Evolutionary conservation across 345 rosid species (phyloP).

Genomic region (Citrus medica): DNA sequence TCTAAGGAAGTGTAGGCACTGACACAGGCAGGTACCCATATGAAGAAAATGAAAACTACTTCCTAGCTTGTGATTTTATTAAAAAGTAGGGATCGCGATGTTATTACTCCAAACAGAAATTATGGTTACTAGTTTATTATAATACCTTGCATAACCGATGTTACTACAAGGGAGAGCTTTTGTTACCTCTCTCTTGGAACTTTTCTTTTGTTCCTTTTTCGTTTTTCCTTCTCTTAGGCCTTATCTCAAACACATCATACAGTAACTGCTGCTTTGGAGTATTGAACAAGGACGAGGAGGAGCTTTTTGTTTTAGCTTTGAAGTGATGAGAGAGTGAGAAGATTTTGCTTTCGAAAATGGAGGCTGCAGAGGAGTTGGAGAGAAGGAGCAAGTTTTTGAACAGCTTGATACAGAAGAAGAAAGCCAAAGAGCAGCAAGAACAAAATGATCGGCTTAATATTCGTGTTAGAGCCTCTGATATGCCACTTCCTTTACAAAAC

Average conservation of each 20-base stretch:
- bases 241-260: constrained; percentile 27
- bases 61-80: too few species aligned
- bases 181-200: background rate
- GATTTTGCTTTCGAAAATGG: constrained; percentile 37
- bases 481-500: constrained; percentile 67
- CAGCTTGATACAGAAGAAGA: constrained; percentile 91
- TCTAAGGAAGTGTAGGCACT: background rate
- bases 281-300: background rate
- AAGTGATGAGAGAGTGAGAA: constrained; percentile 27
- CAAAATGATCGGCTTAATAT: constrained; percentile 51
- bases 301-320: constrained; percentile 1
- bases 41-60: background rate
- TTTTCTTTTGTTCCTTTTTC: background rate
- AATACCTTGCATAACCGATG: background rate
- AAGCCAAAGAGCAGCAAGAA: constrained; percentile 60
- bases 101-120: background rate
- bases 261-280: constrained; percentile 14
- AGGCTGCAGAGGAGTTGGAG: constrained; percentile 89
- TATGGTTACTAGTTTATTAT: background rate
- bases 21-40: background rate
- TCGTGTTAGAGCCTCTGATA: constrained; percentile 83
- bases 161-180: background rate
- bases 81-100: background rate
- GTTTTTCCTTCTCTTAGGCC: constrained; percentile 7
- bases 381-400: constrained; percentile 84